phyloP scores from a whole-genome alignment of 345 rosid species.

The Gossypium australe region DNA sequence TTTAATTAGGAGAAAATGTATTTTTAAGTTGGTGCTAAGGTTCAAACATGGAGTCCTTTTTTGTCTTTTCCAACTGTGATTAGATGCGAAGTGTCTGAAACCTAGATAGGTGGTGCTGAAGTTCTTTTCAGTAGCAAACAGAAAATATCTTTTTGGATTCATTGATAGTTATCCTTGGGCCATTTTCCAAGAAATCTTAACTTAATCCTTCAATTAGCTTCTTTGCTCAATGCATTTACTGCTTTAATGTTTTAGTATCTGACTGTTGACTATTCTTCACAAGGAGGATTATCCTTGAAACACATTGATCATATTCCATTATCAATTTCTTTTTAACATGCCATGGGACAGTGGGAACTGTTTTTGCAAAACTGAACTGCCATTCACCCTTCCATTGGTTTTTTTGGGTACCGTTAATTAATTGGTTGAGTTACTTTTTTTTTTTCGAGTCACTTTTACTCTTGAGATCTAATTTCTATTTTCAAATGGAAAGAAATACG shows the following conservation, averaged over 20 bases:
- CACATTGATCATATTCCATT: neutral
- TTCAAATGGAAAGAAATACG: neutral
- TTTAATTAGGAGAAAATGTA: neutral
- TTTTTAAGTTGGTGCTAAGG: neutral
- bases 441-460: neutral
- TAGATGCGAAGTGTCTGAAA: neutral
- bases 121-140: neutral
- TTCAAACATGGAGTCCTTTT: neutral
- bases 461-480: neutral
- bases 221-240: neutral
- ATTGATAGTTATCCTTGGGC: neutral
- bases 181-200: neutral
- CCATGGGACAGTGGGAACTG: neutral
- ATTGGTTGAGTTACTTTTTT: neutral
- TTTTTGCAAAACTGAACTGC: neutral
- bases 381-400: neutral
- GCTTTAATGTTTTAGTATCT: neutral
- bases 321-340: neutral
- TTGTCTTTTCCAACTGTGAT: neutral
- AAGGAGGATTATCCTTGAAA: neutral
- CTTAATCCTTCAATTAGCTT: neutral
- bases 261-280: neutral
- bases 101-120: neutral
- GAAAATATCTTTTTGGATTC: neutral
- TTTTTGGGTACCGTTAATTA: neutral